Base-by-base conservation (phyloP, 768 basidiomycete species). In the Pisolithus microcarpus region DNA sequence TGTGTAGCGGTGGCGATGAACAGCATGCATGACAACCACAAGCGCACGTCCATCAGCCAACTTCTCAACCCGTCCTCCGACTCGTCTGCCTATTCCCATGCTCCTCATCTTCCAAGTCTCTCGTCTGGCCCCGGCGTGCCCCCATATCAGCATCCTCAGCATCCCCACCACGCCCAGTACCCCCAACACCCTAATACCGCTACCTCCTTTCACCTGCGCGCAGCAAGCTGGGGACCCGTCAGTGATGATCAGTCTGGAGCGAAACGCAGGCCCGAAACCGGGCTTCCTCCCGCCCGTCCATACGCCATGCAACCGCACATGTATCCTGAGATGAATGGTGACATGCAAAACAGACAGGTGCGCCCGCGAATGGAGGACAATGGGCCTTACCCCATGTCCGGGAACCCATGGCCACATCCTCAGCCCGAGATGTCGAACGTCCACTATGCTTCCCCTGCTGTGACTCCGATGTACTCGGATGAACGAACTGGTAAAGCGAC, bases 201-300 rank as follows among this genome's bases (percentile, higher is more conserved):
- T 10, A 49, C 69, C 10, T 63, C 74, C 21, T 85, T 74, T 58
- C 73, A 78, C 59, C 75, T 85, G n/a, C 75, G 80, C 38, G 78
- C 81, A 10, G 84, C 84, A 5, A 80, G 66, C 58, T 85, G 84
- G 82, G 75, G 74, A 26, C 61, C 56, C 48, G 67, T 56, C 43
- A 66, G 57, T 46, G 71, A 67, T 54, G 65, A 61, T 63, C 67
- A 64, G 56, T 71, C 64, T 24, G 65, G 70, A 43, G 59, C 62
- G 46, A 65, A 68, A 34, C 67, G 68, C 52, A 68, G 65, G 55
- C 56, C 62, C 52, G 71, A 71, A 43, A 54, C 58, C 49, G 69
- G 68, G 7, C 56, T 63, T 44, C 55, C 61, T 50, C 53, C 61
- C 58, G 52, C 56, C 68, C 64, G 61, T 66, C 66, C 62, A 66